Percentiles rank a stretch among this genome's conserved stretches.
phyloP scores from a whole-genome alignment of 2,329 filamentous ascomycete genomes.

The Elsinoe arachidis region DNA sequence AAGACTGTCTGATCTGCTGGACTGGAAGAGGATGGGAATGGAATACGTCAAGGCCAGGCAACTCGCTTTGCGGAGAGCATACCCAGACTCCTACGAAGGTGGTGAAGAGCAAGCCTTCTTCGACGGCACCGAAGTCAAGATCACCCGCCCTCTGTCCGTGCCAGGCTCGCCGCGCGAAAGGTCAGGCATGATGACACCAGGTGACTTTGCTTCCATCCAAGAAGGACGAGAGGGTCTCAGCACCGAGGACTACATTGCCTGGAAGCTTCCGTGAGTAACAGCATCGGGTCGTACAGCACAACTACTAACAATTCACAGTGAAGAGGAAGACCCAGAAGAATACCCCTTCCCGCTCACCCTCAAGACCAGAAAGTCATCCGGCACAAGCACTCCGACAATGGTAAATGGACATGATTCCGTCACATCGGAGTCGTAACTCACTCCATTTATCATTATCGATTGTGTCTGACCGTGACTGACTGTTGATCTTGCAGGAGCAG shows the following conservation, averaged over 20 bases:
- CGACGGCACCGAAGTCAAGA: slow-evolving; percentile 86
- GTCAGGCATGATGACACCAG: slow-evolving; percentile 96
- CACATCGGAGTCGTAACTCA: slow-evolving; percentile 2
- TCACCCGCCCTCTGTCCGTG: slow-evolving; percentile 85
- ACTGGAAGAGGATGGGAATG: slow-evolving; percentile 99
- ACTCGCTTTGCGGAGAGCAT: slow-evolving; percentile 81
- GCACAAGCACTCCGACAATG: slow-evolving; percentile 19
- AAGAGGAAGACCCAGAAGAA: slow-evolving; percentile 84
- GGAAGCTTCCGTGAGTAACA: slow-evolving; percentile 83
- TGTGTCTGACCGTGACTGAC: background rate
- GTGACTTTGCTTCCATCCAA: slow-evolving; percentile 92
- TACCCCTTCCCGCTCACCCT: slow-evolving; percentile 64
- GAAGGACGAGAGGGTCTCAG: slow-evolving; percentile 86
- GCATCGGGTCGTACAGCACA: background rate
- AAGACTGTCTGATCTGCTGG: slow-evolving; percentile 83
- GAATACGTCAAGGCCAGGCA: slow-evolving; percentile 98
- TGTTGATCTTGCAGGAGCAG: background rate
- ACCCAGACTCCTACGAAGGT: slow-evolving; percentile 71
- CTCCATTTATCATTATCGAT: background rate
- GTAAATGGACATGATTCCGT: slow-evolving; percentile 17
- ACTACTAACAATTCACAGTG: slow-evolving; percentile 47
- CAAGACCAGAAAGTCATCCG: slow-evolving; percentile 33
- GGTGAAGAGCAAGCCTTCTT: slow-evolving; percentile 83
- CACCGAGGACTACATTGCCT: slow-evolving; percentile 96
- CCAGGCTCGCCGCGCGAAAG: slow-evolving; percentile 87